phyloP scores from a whole-genome alignment of 495 filamentous ascomycete genomes.

The Friedmanniomyces simplex region DNA sequence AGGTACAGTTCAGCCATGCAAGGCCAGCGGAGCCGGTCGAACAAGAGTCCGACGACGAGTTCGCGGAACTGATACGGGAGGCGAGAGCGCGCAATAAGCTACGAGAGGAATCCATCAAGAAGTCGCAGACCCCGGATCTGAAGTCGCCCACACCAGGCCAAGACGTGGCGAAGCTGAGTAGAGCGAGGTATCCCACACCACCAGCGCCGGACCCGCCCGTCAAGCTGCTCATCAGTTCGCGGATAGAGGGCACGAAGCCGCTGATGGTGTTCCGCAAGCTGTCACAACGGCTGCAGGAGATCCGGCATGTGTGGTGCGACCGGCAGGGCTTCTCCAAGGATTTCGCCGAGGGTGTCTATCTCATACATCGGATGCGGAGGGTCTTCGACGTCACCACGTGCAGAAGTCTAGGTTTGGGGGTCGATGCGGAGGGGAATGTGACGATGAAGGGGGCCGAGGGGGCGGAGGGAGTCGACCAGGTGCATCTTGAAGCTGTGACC shows the following conservation, averaged over 20 bases:
- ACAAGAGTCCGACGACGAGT: conserved; percentile 38
- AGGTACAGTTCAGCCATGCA: not conserved
- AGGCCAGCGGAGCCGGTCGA: conserved; percentile 21
- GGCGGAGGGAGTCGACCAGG: conserved; percentile 24
- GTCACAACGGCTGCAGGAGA: conserved; percentile 53
- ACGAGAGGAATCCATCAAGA: conserved; percentile 11
- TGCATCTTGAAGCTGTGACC: conserved; percentile 64
- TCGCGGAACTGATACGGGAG: conserved; percentile 32
- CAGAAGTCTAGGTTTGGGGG: conserved; percentile 49
- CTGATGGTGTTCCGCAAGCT: conserved; percentile 58
- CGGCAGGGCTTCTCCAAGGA: conserved; percentile 43
- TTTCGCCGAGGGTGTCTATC: conserved; percentile 45
- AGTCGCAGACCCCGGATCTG: conserved; percentile 9
- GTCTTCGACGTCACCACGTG: conserved; percentile 66
- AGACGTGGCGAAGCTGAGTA: not conserved
- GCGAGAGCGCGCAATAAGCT: conserved; percentile 21
- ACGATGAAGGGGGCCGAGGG: conserved; percentile 26
- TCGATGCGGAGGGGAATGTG: conserved; percentile 34
- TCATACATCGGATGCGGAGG: conserved; percentile 69
- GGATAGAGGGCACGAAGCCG: conserved; percentile 49
- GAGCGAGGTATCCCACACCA: conserved; percentile 5
- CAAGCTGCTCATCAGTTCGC: conserved; percentile 60
- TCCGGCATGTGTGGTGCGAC: conserved; percentile 56
- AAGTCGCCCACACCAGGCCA: not conserved
- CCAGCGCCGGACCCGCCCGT: conserved; percentile 38